Conservation (phyloP, 371 early-diverging fungal genomes). For the Actinomortierella ambigua region DNA sequence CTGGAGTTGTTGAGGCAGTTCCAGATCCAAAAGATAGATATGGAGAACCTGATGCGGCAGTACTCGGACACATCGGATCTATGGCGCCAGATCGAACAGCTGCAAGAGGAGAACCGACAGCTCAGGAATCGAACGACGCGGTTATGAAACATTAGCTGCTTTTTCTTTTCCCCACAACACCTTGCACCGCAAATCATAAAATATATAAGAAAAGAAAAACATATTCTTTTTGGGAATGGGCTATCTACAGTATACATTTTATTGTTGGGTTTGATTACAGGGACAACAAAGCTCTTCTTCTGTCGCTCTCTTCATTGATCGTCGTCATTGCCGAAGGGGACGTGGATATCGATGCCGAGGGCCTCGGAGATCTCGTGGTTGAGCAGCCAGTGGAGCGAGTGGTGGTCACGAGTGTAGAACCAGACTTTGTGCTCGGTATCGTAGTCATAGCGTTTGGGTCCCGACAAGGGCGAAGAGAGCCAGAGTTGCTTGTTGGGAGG, state of each 20-base stretch:
- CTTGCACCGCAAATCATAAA: too few relatives aligned
- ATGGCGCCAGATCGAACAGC: constrained; percentile 47
- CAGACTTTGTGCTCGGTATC: constrained; percentile 61
- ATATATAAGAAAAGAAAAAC: too few relatives aligned
- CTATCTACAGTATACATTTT: too few relatives aligned
- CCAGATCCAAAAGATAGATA: constrained; percentile 66
- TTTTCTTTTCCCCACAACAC: too few relatives aligned
- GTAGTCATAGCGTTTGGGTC: constrained; percentile 92
- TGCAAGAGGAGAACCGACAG: constrained; percentile 59
- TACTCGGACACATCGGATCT: constrained; percentile 51
- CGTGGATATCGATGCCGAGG: constrained; percentile 34
- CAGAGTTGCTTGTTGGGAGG: constrained; percentile 98
- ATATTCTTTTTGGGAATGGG: too few relatives aligned
- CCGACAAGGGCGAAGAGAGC: constrained; percentile 95
- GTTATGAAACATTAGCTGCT: not conserved
- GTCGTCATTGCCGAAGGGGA: constrained; percentile 33
- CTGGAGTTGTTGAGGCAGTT: constrained; percentile 68
- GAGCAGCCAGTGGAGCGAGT: constrained; percentile 70
- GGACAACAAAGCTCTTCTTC: too few relatives aligned
- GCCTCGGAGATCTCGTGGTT: constrained; percentile 67
- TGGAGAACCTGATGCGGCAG: constrained; percentile 50
- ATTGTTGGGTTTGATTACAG: too few relatives aligned
- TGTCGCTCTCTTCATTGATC: too few relatives aligned
- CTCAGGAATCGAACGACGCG: constrained; percentile 19
- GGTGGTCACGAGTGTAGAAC: constrained; percentile 76